These are phyloP conservation scores for Trichosporon faecale DNA, from an alignment of 1,284 basidiomycete genomes.

Conservation along the genomic window DNA sequence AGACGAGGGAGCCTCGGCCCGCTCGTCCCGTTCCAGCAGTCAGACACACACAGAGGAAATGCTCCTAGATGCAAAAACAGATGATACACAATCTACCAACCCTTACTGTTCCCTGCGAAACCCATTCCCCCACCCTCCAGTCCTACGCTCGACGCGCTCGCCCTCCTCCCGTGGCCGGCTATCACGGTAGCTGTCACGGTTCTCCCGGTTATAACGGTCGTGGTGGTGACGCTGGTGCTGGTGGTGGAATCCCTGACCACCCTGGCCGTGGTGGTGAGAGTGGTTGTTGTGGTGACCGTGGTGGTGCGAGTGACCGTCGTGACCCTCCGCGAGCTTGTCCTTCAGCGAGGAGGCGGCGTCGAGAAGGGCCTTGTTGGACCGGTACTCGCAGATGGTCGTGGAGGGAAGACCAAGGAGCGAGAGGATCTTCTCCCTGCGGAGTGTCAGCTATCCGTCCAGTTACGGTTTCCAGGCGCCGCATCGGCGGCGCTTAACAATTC, in stretches of 20 bases:
- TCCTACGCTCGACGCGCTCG: slow-evolving; percentile 14
- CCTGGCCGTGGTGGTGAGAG: slow-evolving; percentile 10
- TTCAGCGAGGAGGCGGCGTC: slow-evolving; percentile 37
- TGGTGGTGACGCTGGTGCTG: slow-evolving; percentile 17
- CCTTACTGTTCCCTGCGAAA: slow-evolving; percentile 26
- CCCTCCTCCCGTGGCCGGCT: slow-evolving; percentile 20
- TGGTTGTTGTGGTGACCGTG: neutral
- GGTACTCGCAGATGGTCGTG: slow-evolving; percentile 50
- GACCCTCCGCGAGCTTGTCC: slow-evolving; percentile 19
- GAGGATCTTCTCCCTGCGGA: slow-evolving; percentile 48
- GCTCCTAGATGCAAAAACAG: slow-evolving; percentile 6
- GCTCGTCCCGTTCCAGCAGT: neutral
- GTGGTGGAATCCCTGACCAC: slow-evolving; percentile 10
- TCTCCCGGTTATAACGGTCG: slow-evolving; percentile 21
- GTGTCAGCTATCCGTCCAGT: slow-evolving; percentile 11
- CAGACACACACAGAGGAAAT: neutral
- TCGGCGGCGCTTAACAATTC: neutral
- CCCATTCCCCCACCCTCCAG: slow-evolving; percentile 24
- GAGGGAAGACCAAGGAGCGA: slow-evolving; percentile 44
- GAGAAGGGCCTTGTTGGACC: slow-evolving; percentile 48
- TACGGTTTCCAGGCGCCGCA: neutral
- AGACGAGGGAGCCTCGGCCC: neutral
- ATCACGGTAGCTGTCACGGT: slow-evolving; percentile 14
- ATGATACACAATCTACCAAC: slow-evolving; percentile 4
- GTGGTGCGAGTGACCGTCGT: slow-evolving; percentile 13